Base-by-base conservation (phyloP, 495 filamentous ascomycete species). In the Penicillium pancosmium region DNA sequence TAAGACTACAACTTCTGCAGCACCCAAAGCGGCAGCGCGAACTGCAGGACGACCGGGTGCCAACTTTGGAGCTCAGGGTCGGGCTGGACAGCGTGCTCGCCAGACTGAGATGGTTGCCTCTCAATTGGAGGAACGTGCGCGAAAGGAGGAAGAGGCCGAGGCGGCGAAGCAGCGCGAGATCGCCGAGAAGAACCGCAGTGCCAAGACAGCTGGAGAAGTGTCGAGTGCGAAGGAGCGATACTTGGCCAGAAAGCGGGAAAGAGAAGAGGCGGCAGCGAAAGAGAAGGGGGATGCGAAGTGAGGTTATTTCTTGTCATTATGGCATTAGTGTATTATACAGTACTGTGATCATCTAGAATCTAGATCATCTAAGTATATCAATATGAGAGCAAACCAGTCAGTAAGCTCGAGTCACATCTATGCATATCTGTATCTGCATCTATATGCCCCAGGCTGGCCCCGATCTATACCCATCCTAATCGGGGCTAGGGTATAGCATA, bases 161-260 rank as follows among this genome's bases (percentile, higher is more conserved):
- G 84, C 84, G 50, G 88, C 89, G 56, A 73, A 73, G 65, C 74
- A 82, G 67, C 88, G 87, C 75, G 68, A 86, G 55, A 66, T 88
- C 23, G 91, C 91, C 65, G 80, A 91, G 54, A 84, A 85, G 50
- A 82, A 80, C 44, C 96, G 95, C 83, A 88, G 81, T 57, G 72
- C 72, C 46, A 89, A 88, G 72, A 91, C 92, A 6, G 84, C 88
- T 56, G 78, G 79, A 19, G 94, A 98, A 64, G 89, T 98, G 31
- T 88, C 81, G 69, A 90, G 90, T 68, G 93, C 93, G 7, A 89
- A 85, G 71, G 93, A 96, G 79, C 80, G 93, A 59, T 97, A 92
- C 71, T 72, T 97, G 61, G 89, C 90, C 54, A 79, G 93, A 70
- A 96, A 96, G 78, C 82, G 77, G 60, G 90, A 91, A 61, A 85